Evolutionary conservation across 2,329 filamentous ascomycete genomes (phyloP).

Genomic region (Fusarium pilosicola): DNA sequence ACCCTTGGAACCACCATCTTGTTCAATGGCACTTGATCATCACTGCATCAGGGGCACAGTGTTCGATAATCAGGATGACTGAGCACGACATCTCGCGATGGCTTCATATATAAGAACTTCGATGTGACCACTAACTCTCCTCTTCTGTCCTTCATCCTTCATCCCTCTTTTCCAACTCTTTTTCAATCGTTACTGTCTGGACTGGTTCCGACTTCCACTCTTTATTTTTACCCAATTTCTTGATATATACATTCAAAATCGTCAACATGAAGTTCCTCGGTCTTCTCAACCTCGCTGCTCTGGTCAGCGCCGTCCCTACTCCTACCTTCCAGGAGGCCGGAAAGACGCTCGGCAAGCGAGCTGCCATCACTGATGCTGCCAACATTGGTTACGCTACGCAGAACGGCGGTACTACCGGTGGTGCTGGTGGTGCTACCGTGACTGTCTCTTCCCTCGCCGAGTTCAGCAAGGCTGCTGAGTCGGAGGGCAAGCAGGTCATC

Average conservation of each 20-base stretch:
- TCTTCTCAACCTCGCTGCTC: conserved; percentile 45
- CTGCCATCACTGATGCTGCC: conserved; percentile 50
- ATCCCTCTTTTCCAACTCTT: conserved; percentile 13
- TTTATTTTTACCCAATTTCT: not conserved
- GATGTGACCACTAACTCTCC: not conserved
- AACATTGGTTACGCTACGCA: conserved; percentile 49
- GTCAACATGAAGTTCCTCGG: conserved; percentile 48
- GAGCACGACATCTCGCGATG: conserved; percentile 2
- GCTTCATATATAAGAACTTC: conserved; percentile 35
- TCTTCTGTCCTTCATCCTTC: conserved; percentile 26
- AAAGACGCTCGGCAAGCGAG: conserved; percentile 48
- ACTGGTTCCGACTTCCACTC: conserved; percentile 35
- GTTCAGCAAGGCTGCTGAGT: conserved; percentile 58
- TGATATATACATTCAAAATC: not conserved
- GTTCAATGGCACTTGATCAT: conserved; percentile 10
- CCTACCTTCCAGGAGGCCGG: conserved; percentile 44
- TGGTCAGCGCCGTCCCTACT: conserved; percentile 46
- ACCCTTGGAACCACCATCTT: conserved; percentile 4
- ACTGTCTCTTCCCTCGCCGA: conserved; percentile 56
- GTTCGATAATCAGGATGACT: conserved; percentile 9
- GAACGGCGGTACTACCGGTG: conserved; percentile 60
- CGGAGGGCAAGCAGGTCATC: conserved; percentile 54
- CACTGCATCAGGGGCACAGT: conserved; percentile 1
- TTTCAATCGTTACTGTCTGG: conserved; percentile 37
- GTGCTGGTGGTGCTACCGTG: conserved; percentile 59